Evolutionary conservation across 2,329 filamentous ascomycete species (phyloP).

Genomic region (Chalaropsis ovoidea): DNA sequence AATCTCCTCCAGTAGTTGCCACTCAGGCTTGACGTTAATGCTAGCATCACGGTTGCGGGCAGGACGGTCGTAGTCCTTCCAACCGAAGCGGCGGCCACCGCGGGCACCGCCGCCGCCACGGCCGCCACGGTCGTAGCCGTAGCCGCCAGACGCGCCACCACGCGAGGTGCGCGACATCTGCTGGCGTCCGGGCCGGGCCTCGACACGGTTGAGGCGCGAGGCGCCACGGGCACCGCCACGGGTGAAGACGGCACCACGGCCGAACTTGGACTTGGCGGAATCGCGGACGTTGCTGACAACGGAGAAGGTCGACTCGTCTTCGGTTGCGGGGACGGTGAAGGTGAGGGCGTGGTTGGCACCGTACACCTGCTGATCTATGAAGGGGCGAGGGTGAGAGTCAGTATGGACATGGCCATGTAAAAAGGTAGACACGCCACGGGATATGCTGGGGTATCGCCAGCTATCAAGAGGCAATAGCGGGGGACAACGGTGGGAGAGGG

Average conservation of each 20-base stretch:
- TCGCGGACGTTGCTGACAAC: slow-evolving; percentile 93
- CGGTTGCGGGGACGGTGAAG: slow-evolving; percentile 82
- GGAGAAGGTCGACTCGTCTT: slow-evolving; percentile 96
- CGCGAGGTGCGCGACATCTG: slow-evolving; percentile 60
- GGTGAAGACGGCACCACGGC: slow-evolving; percentile 83
- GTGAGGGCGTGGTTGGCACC: slow-evolving; percentile 76
- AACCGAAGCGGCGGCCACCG: slow-evolving; percentile 82
- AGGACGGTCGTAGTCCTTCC: slow-evolving; percentile 98
- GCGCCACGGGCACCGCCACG: slow-evolving; percentile 69
- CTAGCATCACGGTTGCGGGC: slow-evolving; percentile 91
- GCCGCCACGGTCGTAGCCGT: slow-evolving; percentile 55
- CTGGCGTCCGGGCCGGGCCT: slow-evolving; percentile 49
- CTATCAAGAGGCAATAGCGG: background rate
- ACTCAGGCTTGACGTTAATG: slow-evolving; percentile 91
- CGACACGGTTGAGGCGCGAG: slow-evolving; percentile 56
- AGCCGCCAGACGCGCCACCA: slow-evolving; percentile 53
- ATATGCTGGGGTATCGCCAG: background rate
- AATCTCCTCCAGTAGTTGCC: slow-evolving; percentile 94
- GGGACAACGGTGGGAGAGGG: background rate
- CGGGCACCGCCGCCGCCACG: slow-evolving; percentile 53
- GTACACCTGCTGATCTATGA: slow-evolving; percentile 86
- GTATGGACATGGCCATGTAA: slow-evolving; percentile 26
- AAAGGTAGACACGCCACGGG: background rate
- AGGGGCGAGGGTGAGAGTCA: slow-evolving; percentile 18
- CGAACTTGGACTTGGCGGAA: slow-evolving; percentile 73